Percentiles rank a stretch among this genome's conserved stretches.
These are phyloP conservation scores for Inga laurina DNA, from an alignment of 306 rosid species.

Conservation along the genomic window DNA sequence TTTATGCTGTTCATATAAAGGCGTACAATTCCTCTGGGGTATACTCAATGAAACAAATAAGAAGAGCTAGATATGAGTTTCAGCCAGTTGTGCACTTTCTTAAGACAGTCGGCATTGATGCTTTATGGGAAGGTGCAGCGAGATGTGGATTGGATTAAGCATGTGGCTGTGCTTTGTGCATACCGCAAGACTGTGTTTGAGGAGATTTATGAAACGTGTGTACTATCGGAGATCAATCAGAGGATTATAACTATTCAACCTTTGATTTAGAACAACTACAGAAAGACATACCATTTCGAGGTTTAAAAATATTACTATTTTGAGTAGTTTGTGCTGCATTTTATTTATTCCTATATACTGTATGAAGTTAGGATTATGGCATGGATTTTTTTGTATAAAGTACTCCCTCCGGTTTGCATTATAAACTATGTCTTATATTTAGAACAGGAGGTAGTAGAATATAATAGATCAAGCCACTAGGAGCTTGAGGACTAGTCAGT, in stretches of 20 bases:
- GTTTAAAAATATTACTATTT: background rate
- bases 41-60: conserved; percentile 1
- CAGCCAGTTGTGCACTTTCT: conserved; percentile 1
- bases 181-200: conserved; percentile 9
- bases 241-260: background rate
- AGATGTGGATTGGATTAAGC: background rate
- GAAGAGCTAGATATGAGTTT: conserved; percentile 3
- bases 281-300: conserved; percentile 7
- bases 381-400: background rate
- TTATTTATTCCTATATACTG: background rate
- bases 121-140: background rate
- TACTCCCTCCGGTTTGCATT: too few relatives aligned
- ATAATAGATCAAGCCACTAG: background rate
- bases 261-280: background rate
- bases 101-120: conserved; percentile 4
- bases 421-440: too few relatives aligned
- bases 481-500: background rate
- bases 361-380: background rate
- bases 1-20: background rate
- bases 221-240: background rate
- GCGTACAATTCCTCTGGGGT: background rate
- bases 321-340: background rate
- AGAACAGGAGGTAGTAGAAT: too few relatives aligned
- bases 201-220: background rate
- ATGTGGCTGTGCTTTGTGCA: background rate